Conservation (phyloP, 305 asterid species). For the Fraxinus floribunda region DNA sequence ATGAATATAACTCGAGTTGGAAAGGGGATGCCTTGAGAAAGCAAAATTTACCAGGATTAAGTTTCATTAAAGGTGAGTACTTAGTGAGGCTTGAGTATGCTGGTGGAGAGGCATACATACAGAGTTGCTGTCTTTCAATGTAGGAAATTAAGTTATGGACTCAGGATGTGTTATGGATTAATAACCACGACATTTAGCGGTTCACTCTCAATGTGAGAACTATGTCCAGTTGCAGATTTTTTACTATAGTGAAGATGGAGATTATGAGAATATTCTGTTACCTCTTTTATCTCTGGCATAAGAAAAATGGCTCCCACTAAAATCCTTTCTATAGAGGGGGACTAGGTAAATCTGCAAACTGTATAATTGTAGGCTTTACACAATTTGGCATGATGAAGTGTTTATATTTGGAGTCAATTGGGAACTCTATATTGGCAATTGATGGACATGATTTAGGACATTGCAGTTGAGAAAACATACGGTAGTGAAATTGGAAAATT, state of each 20-base stretch:
- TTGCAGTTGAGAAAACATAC: not conserved
- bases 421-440: not conserved
- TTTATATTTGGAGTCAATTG: not conserved
- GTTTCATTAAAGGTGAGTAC: conserved; percentile 7
- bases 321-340: not conserved
- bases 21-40: conserved; percentile 3
- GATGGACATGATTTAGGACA: not conserved
- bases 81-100: conserved; percentile 1
- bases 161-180: not conserved
- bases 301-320: not conserved
- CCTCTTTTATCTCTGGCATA: not conserved
- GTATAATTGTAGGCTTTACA: not conserved
- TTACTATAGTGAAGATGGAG: not conserved
- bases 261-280: not conserved
- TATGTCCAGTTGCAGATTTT: not conserved
- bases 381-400: not conserved
- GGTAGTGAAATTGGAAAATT: not conserved
- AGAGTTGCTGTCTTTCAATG: conserved; percentile 3
- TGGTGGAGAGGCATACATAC: not conserved
- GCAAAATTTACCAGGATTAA: not conserved
- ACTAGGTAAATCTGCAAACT: not conserved
- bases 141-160: not conserved
- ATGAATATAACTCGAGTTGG: not conserved
- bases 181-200: not conserved
- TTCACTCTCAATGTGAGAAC: not conserved